Evolutionary conservation across 306 rosid species (phyloP).

Genomic region (Bauhinia variegata): DNA sequence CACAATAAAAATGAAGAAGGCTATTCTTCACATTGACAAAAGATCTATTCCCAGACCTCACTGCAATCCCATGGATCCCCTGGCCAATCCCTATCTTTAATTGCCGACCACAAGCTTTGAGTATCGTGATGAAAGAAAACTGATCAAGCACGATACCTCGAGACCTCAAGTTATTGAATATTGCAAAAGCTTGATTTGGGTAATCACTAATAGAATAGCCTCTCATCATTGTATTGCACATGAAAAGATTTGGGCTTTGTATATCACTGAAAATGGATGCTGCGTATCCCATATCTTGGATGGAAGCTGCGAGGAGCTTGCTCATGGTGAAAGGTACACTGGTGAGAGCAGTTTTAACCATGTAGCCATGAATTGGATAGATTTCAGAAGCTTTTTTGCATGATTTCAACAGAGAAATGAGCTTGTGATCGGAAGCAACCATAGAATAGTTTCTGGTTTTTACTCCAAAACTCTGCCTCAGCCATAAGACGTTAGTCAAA

Average conservation of each 20-base stretch:
- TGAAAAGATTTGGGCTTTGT: conserved; percentile 63
- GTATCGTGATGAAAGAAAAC: conserved; percentile 54
- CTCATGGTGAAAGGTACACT: conserved; percentile 54
- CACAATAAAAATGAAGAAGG: conserved; percentile 58
- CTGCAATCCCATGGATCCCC: conserved; percentile 64
- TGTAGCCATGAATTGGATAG: conserved; percentile 58
- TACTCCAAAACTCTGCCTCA: conserved; percentile 18
- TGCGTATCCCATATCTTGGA: conserved; percentile 56
- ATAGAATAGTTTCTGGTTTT: conserved; percentile 13
- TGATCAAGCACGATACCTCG: conserved; percentile 43
- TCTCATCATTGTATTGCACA: conserved; percentile 75
- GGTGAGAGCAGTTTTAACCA: conserved; percentile 56
- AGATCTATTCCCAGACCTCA: conserved; percentile 55
- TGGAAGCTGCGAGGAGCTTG: conserved; percentile 67
- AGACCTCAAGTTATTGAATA: conserved; percentile 59
- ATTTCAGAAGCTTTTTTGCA: conserved; percentile 51
- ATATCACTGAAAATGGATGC: conserved; percentile 55
- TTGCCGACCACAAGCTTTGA: conserved; percentile 64
- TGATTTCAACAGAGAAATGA: conserved; percentile 41
- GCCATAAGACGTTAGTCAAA: conserved; percentile 11
- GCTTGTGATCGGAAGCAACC: conserved; percentile 20
- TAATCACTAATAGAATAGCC: conserved; percentile 53
- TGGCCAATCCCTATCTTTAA: conserved; percentile 48
- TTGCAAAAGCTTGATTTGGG: conserved; percentile 51
- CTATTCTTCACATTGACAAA: conserved; percentile 60